These are phyloP conservation scores for Mallotus nudiflorus DNA, from an alignment of 345 rosid genomes.

Conservation along the genomic window DNA sequence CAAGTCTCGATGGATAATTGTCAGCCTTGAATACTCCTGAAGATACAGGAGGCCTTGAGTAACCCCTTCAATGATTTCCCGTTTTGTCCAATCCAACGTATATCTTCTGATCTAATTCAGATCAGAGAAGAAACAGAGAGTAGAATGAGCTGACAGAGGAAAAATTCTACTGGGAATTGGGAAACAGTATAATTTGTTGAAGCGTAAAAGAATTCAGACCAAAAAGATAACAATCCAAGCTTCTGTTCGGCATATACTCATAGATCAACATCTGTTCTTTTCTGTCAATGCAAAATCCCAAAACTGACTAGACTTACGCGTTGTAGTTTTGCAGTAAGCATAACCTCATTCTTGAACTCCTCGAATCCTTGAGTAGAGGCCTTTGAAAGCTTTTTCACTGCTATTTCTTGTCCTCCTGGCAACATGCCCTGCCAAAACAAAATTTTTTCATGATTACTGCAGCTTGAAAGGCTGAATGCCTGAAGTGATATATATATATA, in stretches of 20 bases:
- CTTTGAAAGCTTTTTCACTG: not conserved
- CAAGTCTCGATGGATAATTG: not conserved
- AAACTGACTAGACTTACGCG: too few species aligned
- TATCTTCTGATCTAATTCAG: not conserved
- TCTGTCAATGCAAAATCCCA: too few species aligned
- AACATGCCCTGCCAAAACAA: not conserved
- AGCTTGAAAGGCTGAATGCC: too few species aligned
- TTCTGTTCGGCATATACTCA: too few species aligned
- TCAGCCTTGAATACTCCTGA: not conserved
- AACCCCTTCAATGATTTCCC: not conserved
- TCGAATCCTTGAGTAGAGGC: not conserved
- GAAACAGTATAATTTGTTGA: too few species aligned
- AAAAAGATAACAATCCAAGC: not conserved
- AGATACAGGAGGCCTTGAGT: not conserved
- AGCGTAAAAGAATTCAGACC: not conserved
- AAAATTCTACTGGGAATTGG: too few species aligned
- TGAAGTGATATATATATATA: not conserved
- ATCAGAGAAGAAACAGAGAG: not conserved
- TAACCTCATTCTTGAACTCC: too few species aligned
- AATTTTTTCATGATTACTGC: not conserved
- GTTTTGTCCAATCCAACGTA: not conserved
- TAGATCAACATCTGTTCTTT: too few species aligned
- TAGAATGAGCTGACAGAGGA: too few species aligned
- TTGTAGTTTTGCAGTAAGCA: too few species aligned
- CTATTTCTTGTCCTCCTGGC: not conserved